Evolutionary conservation across 805 yeast species (phyloP).

Genomic region (Candida takata): DNA sequence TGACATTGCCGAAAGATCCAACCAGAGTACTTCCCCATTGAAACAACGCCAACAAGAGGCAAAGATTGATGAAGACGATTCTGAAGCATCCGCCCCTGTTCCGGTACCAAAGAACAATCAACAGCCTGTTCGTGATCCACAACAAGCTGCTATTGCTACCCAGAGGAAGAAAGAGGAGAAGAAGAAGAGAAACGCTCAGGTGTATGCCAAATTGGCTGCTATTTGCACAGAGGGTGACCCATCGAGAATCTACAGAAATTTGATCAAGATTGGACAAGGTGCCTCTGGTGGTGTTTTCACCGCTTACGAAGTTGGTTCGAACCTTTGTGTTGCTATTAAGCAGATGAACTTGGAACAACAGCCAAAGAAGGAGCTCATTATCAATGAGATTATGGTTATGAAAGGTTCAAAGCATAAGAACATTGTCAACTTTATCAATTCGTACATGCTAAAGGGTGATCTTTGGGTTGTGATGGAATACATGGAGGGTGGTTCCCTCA

Average conservation of each 20-base stretch:
- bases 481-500: conserved; percentile 97
- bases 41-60: not conserved
- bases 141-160: conserved; percentile 46
- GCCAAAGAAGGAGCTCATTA: conserved; percentile 91
- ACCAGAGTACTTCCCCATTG: not conserved
- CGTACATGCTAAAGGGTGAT: conserved; percentile 69
- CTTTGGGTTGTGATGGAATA: conserved; percentile 98
- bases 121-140: conserved; percentile 40
- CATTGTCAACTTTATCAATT: conserved; percentile 89
- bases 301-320: conserved; percentile 57
- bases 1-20: conserved; percentile 6
- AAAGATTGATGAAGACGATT: not conserved
- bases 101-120: conserved; percentile 30
- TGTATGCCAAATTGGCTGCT: conserved; percentile 58
- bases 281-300: conserved; percentile 97
- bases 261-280: conserved; percentile 92
- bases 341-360: conserved; percentile 94
- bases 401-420: conserved; percentile 83
- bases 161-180: conserved; percentile 76
- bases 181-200: conserved; percentile 62
- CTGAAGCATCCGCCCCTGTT: conserved; percentile 14
- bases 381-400: conserved; percentile 95
- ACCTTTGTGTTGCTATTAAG: conserved; percentile 78
- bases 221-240: conserved; percentile 90
- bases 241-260: conserved; percentile 52